These are phyloP conservation scores for Williopsis jadinii DNA, from an alignment of 1,139 yeast species.

Conservation along the genomic window DNA sequence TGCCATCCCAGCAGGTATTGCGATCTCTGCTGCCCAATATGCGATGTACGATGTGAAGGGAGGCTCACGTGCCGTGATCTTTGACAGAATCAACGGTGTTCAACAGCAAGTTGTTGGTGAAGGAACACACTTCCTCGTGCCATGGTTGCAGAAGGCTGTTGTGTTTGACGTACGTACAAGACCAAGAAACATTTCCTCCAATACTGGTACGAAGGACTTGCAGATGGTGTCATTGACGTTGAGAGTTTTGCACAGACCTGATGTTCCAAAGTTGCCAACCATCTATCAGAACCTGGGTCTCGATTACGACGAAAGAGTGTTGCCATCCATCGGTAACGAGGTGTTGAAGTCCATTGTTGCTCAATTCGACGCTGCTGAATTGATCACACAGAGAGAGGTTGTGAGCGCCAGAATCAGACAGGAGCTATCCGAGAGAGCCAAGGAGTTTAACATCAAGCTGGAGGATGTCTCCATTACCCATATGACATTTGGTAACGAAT, in stretches of 20 bases:
- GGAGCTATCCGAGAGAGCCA: slow-evolving; percentile 79
- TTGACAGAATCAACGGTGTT: slow-evolving; percentile 88
- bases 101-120: slow-evolving; percentile 84
- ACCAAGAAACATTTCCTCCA: slow-evolving; percentile 90
- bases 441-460: slow-evolving; percentile 81
- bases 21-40: slow-evolving; percentile 59
- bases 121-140: slow-evolving; percentile 92
- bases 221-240: slow-evolving; percentile 93
- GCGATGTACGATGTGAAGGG: slow-evolving; percentile 92
- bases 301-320: slow-evolving; percentile 94
- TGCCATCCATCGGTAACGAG: slow-evolving; percentile 96
- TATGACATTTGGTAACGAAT: slow-evolving; percentile 94
- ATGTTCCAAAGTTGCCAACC: slow-evolving; percentile 68
- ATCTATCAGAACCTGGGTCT: slow-evolving; percentile 89
- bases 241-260: slow-evolving; percentile 93
- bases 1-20: slow-evolving; percentile 67
- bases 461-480: slow-evolving; percentile 98
- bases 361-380: slow-evolving; percentile 96
- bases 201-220: slow-evolving; percentile 95
- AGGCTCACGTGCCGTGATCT: slow-evolving; percentile 91
- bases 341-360: slow-evolving; percentile 93
- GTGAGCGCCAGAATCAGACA: slow-evolving; percentile 86
- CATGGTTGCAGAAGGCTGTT: slow-evolving; percentile 93
- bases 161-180: slow-evolving; percentile 86
- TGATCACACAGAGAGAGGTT: slow-evolving; percentile 94